These are phyloP conservation scores for Myriosclerotinia duriaeana DNA, from an alignment of 2,329 filamentous ascomycete genomes.

Conservation along the genomic window DNA sequence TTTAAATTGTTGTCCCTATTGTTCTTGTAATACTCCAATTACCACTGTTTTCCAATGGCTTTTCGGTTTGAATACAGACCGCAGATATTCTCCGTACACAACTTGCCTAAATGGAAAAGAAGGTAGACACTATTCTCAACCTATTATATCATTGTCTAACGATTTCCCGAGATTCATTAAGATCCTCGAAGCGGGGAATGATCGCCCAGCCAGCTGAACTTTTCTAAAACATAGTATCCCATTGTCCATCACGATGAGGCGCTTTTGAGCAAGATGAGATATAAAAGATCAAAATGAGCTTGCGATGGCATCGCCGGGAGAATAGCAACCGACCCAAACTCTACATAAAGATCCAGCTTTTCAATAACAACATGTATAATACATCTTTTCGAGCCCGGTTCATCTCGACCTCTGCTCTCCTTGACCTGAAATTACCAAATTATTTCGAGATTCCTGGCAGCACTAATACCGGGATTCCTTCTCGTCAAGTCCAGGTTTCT, in stretches of 20 bases:
- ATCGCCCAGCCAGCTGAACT: neutral
- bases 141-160: neutral
- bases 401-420: neutral
- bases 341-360: neutral
- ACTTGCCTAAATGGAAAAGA: neutral
- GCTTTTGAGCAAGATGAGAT: neutral
- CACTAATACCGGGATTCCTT: neutral
- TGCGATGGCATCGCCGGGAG: neutral
- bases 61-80: neutral
- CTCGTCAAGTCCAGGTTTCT: neutral
- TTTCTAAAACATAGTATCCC: neutral
- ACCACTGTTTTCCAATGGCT: neutral
- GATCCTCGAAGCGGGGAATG: neutral
- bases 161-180: neutral
- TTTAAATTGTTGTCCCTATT: neutral
- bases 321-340: neutral
- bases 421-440: accelerated
- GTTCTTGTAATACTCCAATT: neutral
- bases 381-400: neutral
- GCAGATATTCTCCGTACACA: neutral
- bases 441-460: neutral
- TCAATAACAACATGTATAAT: neutral
- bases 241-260: neutral
- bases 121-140: neutral
- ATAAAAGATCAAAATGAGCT: neutral